phyloP scores from a whole-genome alignment of 371 early-diverging fungal genomes.

The Basidiobolus heterosporus region DNA sequence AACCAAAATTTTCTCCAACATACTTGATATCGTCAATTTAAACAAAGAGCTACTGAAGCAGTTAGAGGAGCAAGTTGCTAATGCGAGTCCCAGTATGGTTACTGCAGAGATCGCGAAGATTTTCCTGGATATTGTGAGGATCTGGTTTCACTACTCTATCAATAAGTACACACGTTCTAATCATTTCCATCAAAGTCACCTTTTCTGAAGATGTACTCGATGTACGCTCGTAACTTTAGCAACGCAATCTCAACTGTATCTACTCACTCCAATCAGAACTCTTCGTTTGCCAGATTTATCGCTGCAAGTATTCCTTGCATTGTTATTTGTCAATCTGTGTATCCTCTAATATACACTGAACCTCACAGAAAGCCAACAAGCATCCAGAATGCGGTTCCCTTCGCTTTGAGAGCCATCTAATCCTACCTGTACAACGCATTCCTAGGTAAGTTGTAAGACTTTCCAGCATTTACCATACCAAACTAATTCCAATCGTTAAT shows the following conservation, averaged over 20 bases:
- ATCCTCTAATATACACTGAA: neutral
- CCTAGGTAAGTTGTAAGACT: slow-evolving; percentile 21
- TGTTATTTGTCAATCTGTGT: neutral
- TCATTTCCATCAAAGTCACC: too few species aligned
- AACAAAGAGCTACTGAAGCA: too few species aligned
- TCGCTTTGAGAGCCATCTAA: slow-evolving; percentile 53
- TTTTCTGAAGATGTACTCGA: slow-evolving; percentile 48
- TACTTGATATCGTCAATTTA: too few species aligned
- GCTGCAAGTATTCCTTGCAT: neutral
- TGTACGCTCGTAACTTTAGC: slow-evolving; percentile 29
- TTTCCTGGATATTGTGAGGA: too few species aligned
- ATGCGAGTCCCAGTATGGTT: too few species aligned
- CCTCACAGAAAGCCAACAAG: slow-evolving; percentile 12
- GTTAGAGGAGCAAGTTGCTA: too few species aligned
- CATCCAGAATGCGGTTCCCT: slow-evolving; percentile 33
- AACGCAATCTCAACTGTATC: slow-evolving; percentile 17
- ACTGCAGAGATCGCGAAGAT: too few species aligned
- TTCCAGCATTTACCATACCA: too few species aligned
- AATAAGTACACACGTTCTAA: too few species aligned
- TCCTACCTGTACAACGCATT: slow-evolving; percentile 70
- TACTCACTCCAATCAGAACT: slow-evolving; percentile 15
- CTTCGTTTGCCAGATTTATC: neutral
- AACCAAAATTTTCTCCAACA: too few species aligned
- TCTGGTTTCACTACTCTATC: too few species aligned
- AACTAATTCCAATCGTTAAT: too few species aligned